Conservation (phyloP, 306 rosid genomes). For the Morella rubra region DNA sequence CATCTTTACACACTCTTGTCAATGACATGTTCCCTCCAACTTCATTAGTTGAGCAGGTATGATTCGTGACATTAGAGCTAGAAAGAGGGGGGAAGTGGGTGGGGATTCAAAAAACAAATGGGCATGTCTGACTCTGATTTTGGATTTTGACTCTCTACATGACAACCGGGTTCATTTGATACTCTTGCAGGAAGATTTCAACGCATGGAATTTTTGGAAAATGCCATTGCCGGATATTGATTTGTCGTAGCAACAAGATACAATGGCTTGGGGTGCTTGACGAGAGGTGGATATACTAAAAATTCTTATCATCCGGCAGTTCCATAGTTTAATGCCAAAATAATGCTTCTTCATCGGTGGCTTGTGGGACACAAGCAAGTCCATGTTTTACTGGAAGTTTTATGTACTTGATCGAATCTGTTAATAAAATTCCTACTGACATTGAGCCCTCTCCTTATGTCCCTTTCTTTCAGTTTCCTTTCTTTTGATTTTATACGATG, state of each 20-base stretch:
- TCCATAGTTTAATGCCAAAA: slow-evolving; percentile 19
- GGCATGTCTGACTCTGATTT: neutral
- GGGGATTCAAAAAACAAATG: too few relatives aligned
- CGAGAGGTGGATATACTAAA: neutral
- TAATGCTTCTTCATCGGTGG: slow-evolving; percentile 1
- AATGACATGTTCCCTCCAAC: slow-evolving; percentile 99
- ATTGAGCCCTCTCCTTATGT: neutral
- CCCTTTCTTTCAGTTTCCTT: neutral
- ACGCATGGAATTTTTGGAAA: slow-evolving; percentile 94
- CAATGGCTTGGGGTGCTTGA: neutral
- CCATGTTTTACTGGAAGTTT: neutral
- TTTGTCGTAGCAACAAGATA: neutral
- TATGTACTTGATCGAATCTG: neutral
- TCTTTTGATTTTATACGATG: neutral
- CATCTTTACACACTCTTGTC: slow-evolving; percentile 92
- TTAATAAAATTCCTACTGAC: neutral
- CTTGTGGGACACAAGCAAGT: neutral
- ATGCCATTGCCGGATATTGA: slow-evolving; percentile 69
- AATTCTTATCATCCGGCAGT: neutral
- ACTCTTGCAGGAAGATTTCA: slow-evolving; percentile 74
- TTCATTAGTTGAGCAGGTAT: slow-evolving; percentile 83
- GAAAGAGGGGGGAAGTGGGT: neutral
- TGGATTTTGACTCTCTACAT: neutral
- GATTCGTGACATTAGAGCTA: neutral
- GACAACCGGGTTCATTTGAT: slow-evolving; percentile 13